Evolutionary conservation across 176 grass and related monocot genomes (phyloP).

Genomic region (Microstegium vimineum): DNA sequence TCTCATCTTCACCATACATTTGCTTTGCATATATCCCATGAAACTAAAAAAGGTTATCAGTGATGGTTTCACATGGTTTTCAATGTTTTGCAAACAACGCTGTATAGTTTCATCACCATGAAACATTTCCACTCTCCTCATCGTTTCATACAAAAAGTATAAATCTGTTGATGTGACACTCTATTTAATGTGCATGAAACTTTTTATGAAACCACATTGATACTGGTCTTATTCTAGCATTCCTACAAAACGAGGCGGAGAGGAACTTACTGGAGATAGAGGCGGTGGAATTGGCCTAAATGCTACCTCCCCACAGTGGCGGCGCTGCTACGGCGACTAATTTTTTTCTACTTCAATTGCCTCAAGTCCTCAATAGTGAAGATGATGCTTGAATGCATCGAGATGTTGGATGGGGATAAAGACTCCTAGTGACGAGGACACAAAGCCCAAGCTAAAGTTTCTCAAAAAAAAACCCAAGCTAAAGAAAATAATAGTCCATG

Average conservation of each 20-base stretch:
- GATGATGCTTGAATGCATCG: background rate
- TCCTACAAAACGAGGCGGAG: background rate
- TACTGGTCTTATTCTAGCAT: background rate
- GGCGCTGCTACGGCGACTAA: background rate
- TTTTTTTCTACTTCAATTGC: background rate
- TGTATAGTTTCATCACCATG: too few relatives aligned
- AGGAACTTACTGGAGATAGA: background rate
- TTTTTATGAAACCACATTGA: too few relatives aligned
- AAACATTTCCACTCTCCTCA: too few relatives aligned
- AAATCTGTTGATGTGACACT: too few relatives aligned
- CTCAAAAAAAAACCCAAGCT: too few relatives aligned
- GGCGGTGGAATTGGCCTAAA: background rate
- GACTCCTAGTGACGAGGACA: background rate
- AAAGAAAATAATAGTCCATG: background rate
- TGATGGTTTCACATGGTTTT: too few relatives aligned
- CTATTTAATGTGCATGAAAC: too few relatives aligned
- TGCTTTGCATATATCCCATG: too few relatives aligned
- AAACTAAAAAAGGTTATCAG: too few relatives aligned
- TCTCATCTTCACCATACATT: too few relatives aligned
- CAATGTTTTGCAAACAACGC: too few relatives aligned
- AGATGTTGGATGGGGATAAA: background rate
- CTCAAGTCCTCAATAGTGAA: background rate
- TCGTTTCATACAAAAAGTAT: too few relatives aligned
- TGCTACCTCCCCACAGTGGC: background rate
- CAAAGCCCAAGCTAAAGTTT: background rate